Evolutionary conservation across 176 grass and related monocot species (phyloP).

Genomic region (Dactylis glomerata): DNA sequence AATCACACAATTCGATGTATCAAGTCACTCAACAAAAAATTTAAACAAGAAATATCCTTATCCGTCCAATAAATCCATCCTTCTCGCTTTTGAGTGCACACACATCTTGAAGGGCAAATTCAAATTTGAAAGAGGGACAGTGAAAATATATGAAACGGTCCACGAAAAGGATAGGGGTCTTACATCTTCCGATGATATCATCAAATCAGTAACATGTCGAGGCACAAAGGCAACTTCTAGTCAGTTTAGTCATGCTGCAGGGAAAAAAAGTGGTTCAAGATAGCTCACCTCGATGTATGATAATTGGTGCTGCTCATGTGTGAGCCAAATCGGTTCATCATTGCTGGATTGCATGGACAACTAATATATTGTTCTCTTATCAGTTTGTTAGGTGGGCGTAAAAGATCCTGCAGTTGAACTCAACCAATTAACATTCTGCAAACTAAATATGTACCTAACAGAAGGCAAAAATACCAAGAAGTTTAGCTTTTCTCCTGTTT

Average conservation of each 20-base stretch:
- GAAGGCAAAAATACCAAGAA: neutral
- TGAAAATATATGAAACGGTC: neutral
- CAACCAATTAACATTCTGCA: neutral
- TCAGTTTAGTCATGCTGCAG: neutral
- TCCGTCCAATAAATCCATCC: too few species aligned
- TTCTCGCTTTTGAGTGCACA: too few species aligned
- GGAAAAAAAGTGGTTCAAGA: neutral
- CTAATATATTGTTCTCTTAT: neutral
- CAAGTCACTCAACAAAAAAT: too few species aligned
- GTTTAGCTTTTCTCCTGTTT: neutral
- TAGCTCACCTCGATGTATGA: slow-evolving; percentile 49
- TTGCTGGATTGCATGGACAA: too few species aligned
- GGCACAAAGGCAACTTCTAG: neutral
- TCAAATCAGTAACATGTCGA: neutral
- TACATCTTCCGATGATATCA: neutral
- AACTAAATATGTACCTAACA: too few species aligned
- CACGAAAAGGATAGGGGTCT: neutral
- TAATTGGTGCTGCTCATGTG: slow-evolving; percentile 21
- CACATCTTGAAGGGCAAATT: too few species aligned
- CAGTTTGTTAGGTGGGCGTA: neutral
- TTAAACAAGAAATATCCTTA: too few species aligned
- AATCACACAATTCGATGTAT: too few species aligned
- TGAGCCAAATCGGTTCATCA: neutral
- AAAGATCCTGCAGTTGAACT: neutral
- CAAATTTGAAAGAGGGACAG: too few species aligned